These are phyloP conservation scores for Jacaranda copaia DNA, from an alignment of 257 asterid species.

Conservation along the genomic window DNA sequence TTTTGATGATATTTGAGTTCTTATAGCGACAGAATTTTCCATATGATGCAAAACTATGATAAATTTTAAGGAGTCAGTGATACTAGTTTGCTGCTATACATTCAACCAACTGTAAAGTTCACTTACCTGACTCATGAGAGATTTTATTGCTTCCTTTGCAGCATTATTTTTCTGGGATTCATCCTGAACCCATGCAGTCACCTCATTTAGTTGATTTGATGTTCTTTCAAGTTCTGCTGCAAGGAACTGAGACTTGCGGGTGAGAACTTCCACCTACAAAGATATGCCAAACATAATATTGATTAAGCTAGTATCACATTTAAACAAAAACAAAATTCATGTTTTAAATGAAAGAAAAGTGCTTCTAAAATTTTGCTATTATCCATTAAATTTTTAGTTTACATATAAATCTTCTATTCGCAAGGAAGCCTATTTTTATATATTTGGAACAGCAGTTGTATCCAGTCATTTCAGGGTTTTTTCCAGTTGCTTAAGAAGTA, in stretches of 20 bases:
- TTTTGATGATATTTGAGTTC: neutral
- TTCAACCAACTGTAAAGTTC: neutral
- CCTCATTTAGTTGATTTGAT: slow-evolving; percentile 54
- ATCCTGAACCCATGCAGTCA: slow-evolving; percentile 45
- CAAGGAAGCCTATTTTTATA: neutral
- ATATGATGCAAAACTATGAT: slow-evolving; percentile 2
- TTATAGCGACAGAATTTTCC: slow-evolving; percentile 8
- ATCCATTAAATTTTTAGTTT: neutral
- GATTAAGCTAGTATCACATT: slow-evolving; percentile 2
- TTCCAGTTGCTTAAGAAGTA: slow-evolving; percentile 7
- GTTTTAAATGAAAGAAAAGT: neutral
- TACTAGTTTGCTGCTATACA: slow-evolving; percentile 4
- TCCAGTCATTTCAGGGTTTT: neutral
- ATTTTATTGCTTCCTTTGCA: slow-evolving; percentile 62
- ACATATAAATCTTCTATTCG: neutral
- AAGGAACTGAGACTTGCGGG: slow-evolving; percentile 55
- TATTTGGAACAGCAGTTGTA: slow-evolving; percentile 3
- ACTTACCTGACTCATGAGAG: slow-evolving; percentile 62
- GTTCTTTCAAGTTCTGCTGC: slow-evolving; percentile 63
- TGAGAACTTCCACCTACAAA: slow-evolving; percentile 64
- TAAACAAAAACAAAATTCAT: neutral
- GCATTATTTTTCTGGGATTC: slow-evolving; percentile 59
- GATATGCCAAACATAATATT: slow-evolving; percentile 22
- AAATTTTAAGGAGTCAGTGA: slow-evolving; percentile 23
- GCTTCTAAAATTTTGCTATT: neutral